Percentiles rank a stretch among this genome's conserved stretches.
Conservation (phyloP, 1,139 yeast genomes). For the Groenewaldozyma auringiensis region DNA sequence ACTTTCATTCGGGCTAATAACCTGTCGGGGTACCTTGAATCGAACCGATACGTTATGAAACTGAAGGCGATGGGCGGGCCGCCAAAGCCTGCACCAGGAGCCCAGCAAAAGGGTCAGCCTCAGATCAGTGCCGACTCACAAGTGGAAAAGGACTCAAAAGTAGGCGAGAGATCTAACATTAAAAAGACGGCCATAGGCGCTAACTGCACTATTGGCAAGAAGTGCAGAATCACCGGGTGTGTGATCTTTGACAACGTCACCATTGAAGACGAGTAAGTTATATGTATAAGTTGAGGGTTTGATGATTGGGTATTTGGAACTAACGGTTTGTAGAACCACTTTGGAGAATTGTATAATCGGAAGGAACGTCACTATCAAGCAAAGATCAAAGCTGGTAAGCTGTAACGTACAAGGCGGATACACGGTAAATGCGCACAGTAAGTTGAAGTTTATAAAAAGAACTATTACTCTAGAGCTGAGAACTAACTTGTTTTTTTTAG, state of each 20-base stretch:
- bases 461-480: too few relatives aligned
- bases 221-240: slow-evolving; percentile 84
- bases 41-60: slow-evolving; percentile 74
- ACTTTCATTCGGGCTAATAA: slow-evolving; percentile 71
- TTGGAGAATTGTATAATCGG: slow-evolving; percentile 91
- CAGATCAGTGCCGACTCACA: slow-evolving; percentile 83
- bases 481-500: slow-evolving; percentile 14
- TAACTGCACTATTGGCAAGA: slow-evolving; percentile 71
- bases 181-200: slow-evolving; percentile 76
- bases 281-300: slow-evolving; percentile 12
- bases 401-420: slow-evolving; percentile 83
- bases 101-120: slow-evolving; percentile 41
- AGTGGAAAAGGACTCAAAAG: slow-evolving; percentile 49
- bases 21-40: slow-evolving; percentile 77
- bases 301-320: not conserved
- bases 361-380: slow-evolving; percentile 49
- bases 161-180: slow-evolving; percentile 77
- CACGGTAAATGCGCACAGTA: slow-evolving; percentile 41
- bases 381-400: slow-evolving; percentile 36
- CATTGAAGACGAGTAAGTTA: slow-evolving; percentile 63
- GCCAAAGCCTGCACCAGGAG: slow-evolving; percentile 33
- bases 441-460: slow-evolving; percentile 10
- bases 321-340: slow-evolving; percentile 15
- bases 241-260: slow-evolving; percentile 63
- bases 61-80: slow-evolving; percentile 26